A percentile compares a stretch with the other conserved stretches of the same genome.
Evolutionary conservation across 352 stramenopile species (phyloP).

Genomic region (Halophytophthora batemanensis): DNA sequence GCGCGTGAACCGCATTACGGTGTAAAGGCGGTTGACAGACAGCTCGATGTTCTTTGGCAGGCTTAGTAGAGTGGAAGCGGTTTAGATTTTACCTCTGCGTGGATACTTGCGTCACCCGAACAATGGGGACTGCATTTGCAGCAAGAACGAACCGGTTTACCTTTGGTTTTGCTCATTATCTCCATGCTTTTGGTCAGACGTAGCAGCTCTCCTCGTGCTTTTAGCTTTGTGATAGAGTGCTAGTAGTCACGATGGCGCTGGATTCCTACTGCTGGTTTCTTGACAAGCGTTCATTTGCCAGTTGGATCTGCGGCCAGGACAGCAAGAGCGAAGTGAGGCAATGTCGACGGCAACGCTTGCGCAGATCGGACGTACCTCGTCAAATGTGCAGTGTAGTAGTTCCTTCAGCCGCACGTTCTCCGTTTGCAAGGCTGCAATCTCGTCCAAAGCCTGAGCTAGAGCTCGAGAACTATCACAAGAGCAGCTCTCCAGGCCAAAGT

Average conservation of each 20-base stretch:
- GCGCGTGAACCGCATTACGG: constrained; percentile 33
- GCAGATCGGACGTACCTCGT: constrained; percentile 17
- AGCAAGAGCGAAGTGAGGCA: background rate
- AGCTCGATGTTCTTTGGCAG: constrained; percentile 7
- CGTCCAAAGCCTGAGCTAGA: constrained; percentile 10
- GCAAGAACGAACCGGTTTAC: background rate
- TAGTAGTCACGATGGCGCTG: no score
- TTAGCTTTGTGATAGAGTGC: no score
- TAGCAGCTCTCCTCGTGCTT: no score
- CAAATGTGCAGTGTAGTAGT: constrained; percentile 33
- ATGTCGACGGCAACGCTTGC: background rate
- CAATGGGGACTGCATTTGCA: background rate
- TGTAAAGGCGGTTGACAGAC: constrained; percentile 26
- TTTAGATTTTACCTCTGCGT: background rate
- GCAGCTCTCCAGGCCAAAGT: background rate
- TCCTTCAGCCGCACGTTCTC: constrained; percentile 36
- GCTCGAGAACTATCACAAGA: constrained; percentile 6
- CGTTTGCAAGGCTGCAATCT: constrained; percentile 24
- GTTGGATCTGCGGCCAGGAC: background rate
- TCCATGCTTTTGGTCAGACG: background rate
- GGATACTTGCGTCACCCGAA: background rate
- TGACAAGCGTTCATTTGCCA: background rate
- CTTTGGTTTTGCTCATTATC: background rate
- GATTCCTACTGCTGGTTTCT: background rate
- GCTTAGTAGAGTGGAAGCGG: no score